Base-by-base conservation (phyloP, 2,329 filamentous ascomycete genomes). In the Didymella exigua region DNA sequence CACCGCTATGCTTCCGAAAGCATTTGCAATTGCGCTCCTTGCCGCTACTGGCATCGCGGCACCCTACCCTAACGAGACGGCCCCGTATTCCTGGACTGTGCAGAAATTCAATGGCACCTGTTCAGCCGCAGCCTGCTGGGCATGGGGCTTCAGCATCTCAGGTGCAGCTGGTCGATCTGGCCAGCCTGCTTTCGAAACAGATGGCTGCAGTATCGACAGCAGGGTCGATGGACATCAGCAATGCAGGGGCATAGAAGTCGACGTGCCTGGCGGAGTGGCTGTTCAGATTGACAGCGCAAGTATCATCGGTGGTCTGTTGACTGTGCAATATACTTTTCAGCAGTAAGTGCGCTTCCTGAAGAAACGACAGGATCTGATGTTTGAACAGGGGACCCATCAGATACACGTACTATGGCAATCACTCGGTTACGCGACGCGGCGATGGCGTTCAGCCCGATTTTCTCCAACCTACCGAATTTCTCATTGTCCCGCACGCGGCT, bases 111-210 rank as follows among this genome's bases (percentile, higher is more conserved):
- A 54, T 31, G 66, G 59, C 41, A 56, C 52, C 34, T 67, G 64
- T 51, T 62, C 49, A 24, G 61, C 63, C 26, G 59, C 64, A 16
- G 61, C 59, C 2, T 68, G 66, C 45, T 51, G 57, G 41, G 38
- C 47, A n/a, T 67, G 67, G 49, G 53, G 40, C 34, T 62, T 66
- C 34, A 60, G 56, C 34, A 54, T 67, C 4, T 54, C 61, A 14
- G 58, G 54, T 0, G 43, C 58, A 2, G 13, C 27, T 2, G 64
- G 66, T 5, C 61, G 58, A 4, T 36, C 34, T 11, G 49, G 41
- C 9, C 51, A 65, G 29, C 59, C 64, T 8, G 23, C 59, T 10
- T 67, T 67, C 29, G 33, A 56, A 16, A 62, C 62, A 0, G 52
- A 53, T 21, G 27, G 43, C n/a, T 65, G 64, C 40, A 44, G 21